These are phyloP conservation scores for Cyclotella cryptica DNA, from an alignment of 108 stramenopile genomes.

Conservation along the genomic window DNA sequence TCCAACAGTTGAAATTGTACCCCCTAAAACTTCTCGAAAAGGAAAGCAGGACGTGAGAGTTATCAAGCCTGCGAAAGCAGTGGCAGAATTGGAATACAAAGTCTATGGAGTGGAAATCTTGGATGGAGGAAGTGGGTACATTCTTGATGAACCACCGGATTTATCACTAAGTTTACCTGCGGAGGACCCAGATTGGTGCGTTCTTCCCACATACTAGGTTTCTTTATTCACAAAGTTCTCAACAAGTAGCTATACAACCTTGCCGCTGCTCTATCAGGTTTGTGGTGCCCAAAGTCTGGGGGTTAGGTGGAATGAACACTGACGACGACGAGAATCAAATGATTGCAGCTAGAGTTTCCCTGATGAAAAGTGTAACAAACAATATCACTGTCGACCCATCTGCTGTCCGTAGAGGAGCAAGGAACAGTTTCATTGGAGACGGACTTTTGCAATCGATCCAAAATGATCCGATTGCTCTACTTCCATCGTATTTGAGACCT, in stretches of 20 bases:
- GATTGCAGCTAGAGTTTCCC: constrained; percentile 52
- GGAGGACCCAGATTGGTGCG: constrained; percentile 85
- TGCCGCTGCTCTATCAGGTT: too few relatives aligned
- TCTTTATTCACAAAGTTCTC: too few relatives aligned
- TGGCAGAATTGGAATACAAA: constrained; percentile 78
- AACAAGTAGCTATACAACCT: too few relatives aligned
- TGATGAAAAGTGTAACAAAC: constrained; percentile 35
- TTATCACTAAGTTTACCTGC: constrained; percentile 58
- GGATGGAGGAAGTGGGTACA: constrained; percentile 78
- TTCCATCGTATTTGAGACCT: constrained; percentile 67
- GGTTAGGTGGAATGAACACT: constrained; percentile 2
- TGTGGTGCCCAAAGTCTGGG: too few relatives aligned
- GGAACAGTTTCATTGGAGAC: constrained; percentile 17
- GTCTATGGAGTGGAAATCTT: constrained; percentile 34
- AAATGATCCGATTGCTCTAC: constrained; percentile 67
- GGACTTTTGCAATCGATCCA: constrained; percentile 49
- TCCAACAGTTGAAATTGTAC: constrained; percentile 71
- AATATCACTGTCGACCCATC: constrained; percentile 36
- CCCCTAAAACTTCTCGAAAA: constrained; percentile 43
- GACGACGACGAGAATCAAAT: constrained; percentile 50
- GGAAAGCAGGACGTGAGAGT: constrained; percentile 9
- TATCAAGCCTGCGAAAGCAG: constrained; percentile 61
- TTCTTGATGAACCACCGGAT: constrained; percentile 65
- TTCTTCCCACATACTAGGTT: constrained; percentile 23
- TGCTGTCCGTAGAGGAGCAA: constrained; percentile 12